phyloP scores from a whole-genome alignment of 371 early-diverging fungal species.

The Zancudomyces culisetae region DNA sequence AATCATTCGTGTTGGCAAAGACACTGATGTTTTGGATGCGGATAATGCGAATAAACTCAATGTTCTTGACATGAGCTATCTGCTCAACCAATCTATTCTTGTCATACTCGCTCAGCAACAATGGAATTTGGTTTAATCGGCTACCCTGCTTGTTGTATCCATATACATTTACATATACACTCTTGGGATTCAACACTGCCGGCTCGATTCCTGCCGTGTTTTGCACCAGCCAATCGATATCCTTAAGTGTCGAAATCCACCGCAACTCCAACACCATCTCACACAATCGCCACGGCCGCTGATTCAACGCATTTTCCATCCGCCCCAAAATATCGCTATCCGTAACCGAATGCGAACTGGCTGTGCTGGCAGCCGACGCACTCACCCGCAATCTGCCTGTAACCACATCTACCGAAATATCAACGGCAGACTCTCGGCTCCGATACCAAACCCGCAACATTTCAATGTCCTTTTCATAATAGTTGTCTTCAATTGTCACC shows the following conservation, averaged over 20 bases:
- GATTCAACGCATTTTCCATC: slow-evolving; percentile 20
- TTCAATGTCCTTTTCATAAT: background rate
- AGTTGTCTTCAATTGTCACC: slow-evolving; percentile 2
- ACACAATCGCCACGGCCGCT: slow-evolving; percentile 18
- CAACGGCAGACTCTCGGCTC: slow-evolving; percentile 17
- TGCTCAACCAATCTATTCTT: slow-evolving; percentile 15
- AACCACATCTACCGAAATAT: slow-evolving; percentile 16
- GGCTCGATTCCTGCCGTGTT: background rate
- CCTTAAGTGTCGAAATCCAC: slow-evolving; percentile 16
- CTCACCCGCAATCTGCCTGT: slow-evolving; percentile 19
- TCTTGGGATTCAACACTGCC: background rate
- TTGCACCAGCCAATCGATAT: slow-evolving; percentile 15
- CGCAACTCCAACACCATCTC: slow-evolving; percentile 21
- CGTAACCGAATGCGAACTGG: background rate
- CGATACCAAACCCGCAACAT: slow-evolving; percentile 21
- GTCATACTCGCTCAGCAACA: slow-evolving; percentile 17
- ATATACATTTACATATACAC: slow-evolving; percentile 1
- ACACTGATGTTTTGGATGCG: no score
- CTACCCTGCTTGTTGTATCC: slow-evolving; percentile 11
- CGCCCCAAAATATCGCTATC: slow-evolving; percentile 9
- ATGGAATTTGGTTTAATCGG: slow-evolving; percentile 13
- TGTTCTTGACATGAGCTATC: background rate
- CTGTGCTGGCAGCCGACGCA: slow-evolving; percentile 11
- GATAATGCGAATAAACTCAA: background rate
- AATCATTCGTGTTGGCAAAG: background rate